Base-by-base conservation (phyloP, 768 basidiomycete genomes). In the Lactarius vividus region DNA sequence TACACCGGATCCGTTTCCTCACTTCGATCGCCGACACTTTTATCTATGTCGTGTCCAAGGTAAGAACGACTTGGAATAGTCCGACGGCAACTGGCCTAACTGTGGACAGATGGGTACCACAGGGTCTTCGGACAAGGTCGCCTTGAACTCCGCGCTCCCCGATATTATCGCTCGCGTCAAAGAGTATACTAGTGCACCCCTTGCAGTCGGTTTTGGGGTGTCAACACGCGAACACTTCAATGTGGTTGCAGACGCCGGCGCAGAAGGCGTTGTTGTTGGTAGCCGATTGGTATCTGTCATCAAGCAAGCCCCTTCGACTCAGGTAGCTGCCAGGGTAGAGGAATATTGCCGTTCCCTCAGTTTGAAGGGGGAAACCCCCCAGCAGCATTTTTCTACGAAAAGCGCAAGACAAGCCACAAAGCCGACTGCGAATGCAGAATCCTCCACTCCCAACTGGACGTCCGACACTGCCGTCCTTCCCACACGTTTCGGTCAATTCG, bases 21-120 rank as follows among this genome's bases (percentile, higher is more conserved):
- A 80, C 93, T 2, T 86, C 89, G 9, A 98, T 99, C 71, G 96
- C 97, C 20, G 97, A 99, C 76, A 88, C 89, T 2, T 98, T 99
- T 81, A 94, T 99, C 69, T 99, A 99, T 75, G 87, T 99, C 56
- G 96, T 98, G n/a, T 97, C 96, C 57, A 96, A 94, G 81, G 94
- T 91, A 44, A 77, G 69, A 31, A 40, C 20, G 26, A 26, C 56
- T 56, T n/a, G 44, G 44, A 39, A 2, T 18, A 9, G 23, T 18
- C 35, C 39, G 35, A 31, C 35, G 9, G n/a, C 28, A 26, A 39
- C 44, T 26, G 52, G 42, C 28, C 65, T 59, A 16, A 63, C 53
- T 31, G 35, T 10, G 49, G 49, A n/a, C 46, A 90, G 93, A 99
- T 99, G 97, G 97, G 97, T 16, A 97, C 94, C 1, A 99, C 97